phyloP scores from a whole-genome alignment of 2,329 filamentous ascomycete genomes.

The Hymenoscyphus occultus region DNA sequence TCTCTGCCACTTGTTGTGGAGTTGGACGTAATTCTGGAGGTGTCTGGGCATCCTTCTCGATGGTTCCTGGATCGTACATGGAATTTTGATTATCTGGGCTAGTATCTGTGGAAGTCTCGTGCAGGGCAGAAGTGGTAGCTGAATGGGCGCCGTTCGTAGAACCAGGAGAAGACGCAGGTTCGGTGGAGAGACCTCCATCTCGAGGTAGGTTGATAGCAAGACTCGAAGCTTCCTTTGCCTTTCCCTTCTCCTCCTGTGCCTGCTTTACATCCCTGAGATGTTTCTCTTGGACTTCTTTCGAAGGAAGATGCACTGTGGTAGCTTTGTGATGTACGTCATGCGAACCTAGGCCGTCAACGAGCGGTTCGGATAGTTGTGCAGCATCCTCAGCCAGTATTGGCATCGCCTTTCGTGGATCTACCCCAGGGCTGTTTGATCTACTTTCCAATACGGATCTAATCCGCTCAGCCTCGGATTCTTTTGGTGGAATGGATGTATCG shows the following conservation, averaged over 20 bases:
- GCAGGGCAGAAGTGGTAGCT: slow-evolving; percentile 66
- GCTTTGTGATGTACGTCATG: slow-evolving; percentile 31
- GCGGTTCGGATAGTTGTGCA: slow-evolving; percentile 32
- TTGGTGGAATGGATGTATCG: slow-evolving; percentile 16
- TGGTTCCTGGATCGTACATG: slow-evolving; percentile 49
- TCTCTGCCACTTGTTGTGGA: slow-evolving; percentile 37
- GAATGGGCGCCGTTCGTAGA: slow-evolving; percentile 70
- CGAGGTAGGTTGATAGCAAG: slow-evolving; percentile 38
- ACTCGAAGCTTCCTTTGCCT: slow-evolving; percentile 25
- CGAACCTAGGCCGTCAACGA: slow-evolving; percentile 24
- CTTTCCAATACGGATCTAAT: slow-evolving; percentile 30
- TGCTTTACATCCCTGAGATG: slow-evolving; percentile 41
- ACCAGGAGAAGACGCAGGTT: slow-evolving; percentile 52
- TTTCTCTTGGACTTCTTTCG: slow-evolving; percentile 49
- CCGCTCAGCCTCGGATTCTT: slow-evolving; percentile 28
- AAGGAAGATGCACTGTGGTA: slow-evolving; percentile 44
- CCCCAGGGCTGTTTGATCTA: slow-evolving; percentile 33
- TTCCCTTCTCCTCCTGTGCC: slow-evolving; percentile 35
- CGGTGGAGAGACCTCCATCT: slow-evolving; percentile 41
- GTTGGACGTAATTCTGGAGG: slow-evolving; percentile 32
- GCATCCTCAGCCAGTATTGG: slow-evolving; percentile 38
- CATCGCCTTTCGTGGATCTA: slow-evolving; percentile 33
- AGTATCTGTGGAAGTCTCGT: slow-evolving; percentile 68
- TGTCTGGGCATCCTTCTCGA: slow-evolving; percentile 43
- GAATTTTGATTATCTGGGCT: slow-evolving; percentile 68